Evolutionary conservation across 177 flowering plant genomes (phyloP).

Genomic region (Vitis hybrid): DNA sequence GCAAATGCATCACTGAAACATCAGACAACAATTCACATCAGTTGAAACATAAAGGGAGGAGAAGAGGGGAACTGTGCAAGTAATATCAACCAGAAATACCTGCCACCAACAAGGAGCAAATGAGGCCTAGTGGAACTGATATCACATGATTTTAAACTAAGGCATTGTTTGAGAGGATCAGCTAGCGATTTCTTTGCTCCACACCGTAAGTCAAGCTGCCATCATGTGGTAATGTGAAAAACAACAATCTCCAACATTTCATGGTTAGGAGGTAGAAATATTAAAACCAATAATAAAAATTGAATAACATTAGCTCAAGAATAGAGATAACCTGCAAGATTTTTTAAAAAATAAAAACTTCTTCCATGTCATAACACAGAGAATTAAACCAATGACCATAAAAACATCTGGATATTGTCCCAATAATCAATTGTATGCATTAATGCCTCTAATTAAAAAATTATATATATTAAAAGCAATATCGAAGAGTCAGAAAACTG

Average conservation of each 20-base stretch:
- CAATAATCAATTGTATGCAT: too few relatives aligned
- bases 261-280: neutral
- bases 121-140: slow-evolving; percentile 91
- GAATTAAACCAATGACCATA: neutral
- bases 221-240: slow-evolving; percentile 18
- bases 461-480: too few relatives aligned
- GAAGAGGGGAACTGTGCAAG: neutral
- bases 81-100: slow-evolving; percentile 39
- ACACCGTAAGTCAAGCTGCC: slow-evolving; percentile 88
- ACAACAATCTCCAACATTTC: slow-evolving; percentile 1
- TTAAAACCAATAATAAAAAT: neutral
- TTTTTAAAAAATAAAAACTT: neutral
- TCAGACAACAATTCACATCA: slow-evolving; percentile 7
- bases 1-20: slow-evolving; percentile 93
- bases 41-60: neutral
- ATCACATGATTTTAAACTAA: slow-evolving; percentile 85
- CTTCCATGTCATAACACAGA: neutral
- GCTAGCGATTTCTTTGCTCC: slow-evolving; percentile 85
- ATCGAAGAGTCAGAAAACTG: too few relatives aligned
- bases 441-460: too few relatives aligned
- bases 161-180: slow-evolving; percentile 79
- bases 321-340: too few relatives aligned
- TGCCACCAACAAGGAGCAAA: slow-evolving; percentile 95
- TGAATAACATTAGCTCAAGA: too few relatives aligned
- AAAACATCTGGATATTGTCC: neutral